Conservation (phyloP, 163 green algal genomes). For the Scenedesmus sp. region DNA sequence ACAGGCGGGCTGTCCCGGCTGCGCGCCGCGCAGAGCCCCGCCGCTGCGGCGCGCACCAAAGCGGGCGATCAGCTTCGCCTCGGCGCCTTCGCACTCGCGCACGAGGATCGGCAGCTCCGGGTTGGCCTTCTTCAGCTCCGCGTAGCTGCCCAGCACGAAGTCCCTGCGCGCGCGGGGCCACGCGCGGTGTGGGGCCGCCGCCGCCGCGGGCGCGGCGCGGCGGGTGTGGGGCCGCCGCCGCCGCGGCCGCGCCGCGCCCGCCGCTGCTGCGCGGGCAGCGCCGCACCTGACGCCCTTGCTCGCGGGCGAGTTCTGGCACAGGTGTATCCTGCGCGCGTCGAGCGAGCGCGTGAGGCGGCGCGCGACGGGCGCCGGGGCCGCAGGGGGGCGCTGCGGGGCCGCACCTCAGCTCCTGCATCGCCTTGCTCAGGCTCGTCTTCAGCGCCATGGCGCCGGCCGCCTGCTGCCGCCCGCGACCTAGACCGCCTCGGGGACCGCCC, state of each 20-base stretch:
- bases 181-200: not conserved
- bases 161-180: slow-evolving; percentile 62
- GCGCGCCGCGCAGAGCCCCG: no score
- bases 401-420: slow-evolving; percentile 83
- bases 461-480: no score
- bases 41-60: slow-evolving; percentile 52
- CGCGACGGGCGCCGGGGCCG: not conserved
- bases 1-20: no score
- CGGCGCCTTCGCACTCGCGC: slow-evolving; percentile 67
- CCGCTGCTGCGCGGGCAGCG: not conserved
- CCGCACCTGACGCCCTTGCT: slow-evolving; percentile 76
- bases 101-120: slow-evolving; percentile 83
- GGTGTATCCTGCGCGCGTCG: slow-evolving; percentile 70
- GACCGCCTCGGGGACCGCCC: no score
- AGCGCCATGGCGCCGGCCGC: slow-evolving; percentile 44
- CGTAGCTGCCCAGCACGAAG: slow-evolving; percentile 79
- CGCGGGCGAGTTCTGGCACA: slow-evolving; percentile 72
- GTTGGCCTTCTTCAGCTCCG: slow-evolving; percentile 88
- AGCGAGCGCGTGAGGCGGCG: not conserved
- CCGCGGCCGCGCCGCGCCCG: not conserved
- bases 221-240: not conserved
- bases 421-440: slow-evolving; percentile 70
- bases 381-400: not conserved
- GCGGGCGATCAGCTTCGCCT: slow-evolving; percentile 73
- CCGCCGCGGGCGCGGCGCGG: not conserved